A percentile compares a stretch with the other conserved stretches of the same genome.
Conservation (phyloP, 805 yeast genomes). For the Yarrowia sp. region DNA sequence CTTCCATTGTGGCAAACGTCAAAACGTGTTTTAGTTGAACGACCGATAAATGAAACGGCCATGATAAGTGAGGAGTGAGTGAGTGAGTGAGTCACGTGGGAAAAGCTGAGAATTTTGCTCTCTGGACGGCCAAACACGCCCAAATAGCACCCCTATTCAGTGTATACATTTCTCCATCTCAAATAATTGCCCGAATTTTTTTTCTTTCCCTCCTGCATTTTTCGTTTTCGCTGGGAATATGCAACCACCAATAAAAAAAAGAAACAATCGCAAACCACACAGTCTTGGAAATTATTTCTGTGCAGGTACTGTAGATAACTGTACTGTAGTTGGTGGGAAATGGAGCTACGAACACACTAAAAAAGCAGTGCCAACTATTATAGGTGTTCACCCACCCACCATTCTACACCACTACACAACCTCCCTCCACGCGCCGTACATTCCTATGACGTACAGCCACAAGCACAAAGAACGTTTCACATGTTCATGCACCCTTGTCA, state of each 20-base stretch:
- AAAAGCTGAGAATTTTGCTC: too few species aligned
- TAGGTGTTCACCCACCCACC: not conserved
- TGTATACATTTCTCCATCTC: not conserved
- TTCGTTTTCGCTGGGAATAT: not conserved
- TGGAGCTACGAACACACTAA: too few species aligned
- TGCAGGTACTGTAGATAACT: too few species aligned
- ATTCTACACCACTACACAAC: not conserved
- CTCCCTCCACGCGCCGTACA: not conserved
- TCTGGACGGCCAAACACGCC: too few species aligned
- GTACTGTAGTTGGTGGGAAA: too few species aligned
- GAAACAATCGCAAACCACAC: too few species aligned
- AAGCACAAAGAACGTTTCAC: conserved; percentile 3
- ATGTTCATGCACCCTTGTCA: conserved; percentile 8
- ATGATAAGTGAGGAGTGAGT: too few species aligned
- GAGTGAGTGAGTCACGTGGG: too few species aligned
- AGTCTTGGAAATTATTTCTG: too few species aligned
- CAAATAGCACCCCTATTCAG: too few species aligned
- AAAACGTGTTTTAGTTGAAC: conserved; percentile 17
- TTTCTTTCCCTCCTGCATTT: not conserved
- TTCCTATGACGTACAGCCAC: not conserved
- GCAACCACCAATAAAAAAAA: not conserved
- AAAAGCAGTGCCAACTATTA: too few species aligned
- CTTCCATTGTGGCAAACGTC: conserved; percentile 2
- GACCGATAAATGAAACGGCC: not conserved
- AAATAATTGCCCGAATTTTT: not conserved